These are phyloP conservation scores for Tricholoma hemisulphureum DNA, from an alignment of 768 basidiomycete genomes.

Conservation along the genomic window DNA sequence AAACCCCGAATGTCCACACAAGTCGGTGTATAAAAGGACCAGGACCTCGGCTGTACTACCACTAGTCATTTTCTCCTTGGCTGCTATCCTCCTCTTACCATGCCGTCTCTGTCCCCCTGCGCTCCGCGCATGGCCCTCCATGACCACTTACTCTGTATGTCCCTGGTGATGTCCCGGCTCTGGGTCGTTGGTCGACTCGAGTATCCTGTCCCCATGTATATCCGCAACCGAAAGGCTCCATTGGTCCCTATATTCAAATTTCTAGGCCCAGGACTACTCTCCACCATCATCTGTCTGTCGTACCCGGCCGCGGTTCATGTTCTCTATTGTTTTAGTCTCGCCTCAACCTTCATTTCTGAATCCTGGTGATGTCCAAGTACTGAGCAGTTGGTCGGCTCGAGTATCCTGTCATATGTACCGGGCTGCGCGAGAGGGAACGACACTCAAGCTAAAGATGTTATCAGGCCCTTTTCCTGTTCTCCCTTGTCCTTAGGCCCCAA, in stretches of 20 bases:
- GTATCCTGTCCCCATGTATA: not conserved
- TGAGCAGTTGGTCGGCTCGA: conserved; percentile 1
- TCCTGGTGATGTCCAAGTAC: not conserved
- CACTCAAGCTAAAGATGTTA: not conserved
- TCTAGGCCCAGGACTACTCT: too few relatives aligned
- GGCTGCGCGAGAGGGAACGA: conserved; percentile 13
- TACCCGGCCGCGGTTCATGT: too few relatives aligned
- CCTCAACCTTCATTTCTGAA: not conserved
- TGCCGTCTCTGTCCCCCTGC: not conserved
- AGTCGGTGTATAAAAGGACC: not conserved
- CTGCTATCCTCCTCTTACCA: not conserved
- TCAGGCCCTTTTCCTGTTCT: conserved; percentile 11
- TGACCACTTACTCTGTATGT: not conserved
- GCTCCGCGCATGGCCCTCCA: not conserved
- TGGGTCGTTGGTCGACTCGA: not conserved
- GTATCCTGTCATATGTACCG: conserved; percentile 5
- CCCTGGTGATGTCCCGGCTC: not conserved
- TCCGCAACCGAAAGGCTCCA: not conserved
- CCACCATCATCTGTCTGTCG: too few relatives aligned
- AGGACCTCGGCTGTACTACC: not conserved
- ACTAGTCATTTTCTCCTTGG: not conserved
- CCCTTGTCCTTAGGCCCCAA: conserved; percentile 18
- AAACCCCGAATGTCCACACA: not conserved
- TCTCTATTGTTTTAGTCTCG: too few relatives aligned
- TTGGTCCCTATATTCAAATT: too few relatives aligned